Evolutionary conservation across 1,284 basidiomycete genomes (phyloP).

Genomic region (Sanghuangporus baumii): DNA sequence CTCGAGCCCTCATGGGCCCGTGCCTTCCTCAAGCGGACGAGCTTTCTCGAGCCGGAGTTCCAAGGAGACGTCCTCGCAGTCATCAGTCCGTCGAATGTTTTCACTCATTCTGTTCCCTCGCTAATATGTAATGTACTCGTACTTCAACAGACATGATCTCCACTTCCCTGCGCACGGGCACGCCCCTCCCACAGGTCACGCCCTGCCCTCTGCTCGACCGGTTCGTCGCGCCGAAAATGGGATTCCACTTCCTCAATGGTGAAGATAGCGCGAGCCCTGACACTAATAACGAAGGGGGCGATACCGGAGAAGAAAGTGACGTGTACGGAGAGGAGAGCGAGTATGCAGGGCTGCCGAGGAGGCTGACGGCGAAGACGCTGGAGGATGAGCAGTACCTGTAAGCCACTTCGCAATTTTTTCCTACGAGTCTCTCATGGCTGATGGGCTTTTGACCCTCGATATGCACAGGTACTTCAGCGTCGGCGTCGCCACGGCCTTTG

Average conservation of each 20-base stretch:
- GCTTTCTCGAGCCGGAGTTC: slow-evolving; percentile 75
- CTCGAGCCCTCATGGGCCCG: slow-evolving; percentile 69
- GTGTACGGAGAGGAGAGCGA: slow-evolving; percentile 19
- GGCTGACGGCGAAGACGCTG: slow-evolving; percentile 21
- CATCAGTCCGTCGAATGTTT: slow-evolving; percentile 46
- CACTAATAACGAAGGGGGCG: neutral
- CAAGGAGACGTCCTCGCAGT: slow-evolving; percentile 81
- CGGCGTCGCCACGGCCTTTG: slow-evolving; percentile 64
- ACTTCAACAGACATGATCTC: slow-evolving; percentile 53
- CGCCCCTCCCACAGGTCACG: slow-evolving; percentile 82
- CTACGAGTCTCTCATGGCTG: neutral
- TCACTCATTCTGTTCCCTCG: neutral
- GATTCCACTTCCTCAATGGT: neutral
- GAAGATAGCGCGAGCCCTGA: neutral
- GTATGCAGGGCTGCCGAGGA: slow-evolving; percentile 17
- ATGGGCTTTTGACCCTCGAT: neutral
- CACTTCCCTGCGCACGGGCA: slow-evolving; percentile 67
- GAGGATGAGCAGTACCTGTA: slow-evolving; percentile 24
- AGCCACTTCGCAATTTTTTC: neutral
- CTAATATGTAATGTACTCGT: neutral
- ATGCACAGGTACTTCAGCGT: slow-evolving; percentile 59
- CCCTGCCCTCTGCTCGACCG: slow-evolving; percentile 78
- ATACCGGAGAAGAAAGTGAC: neutral
- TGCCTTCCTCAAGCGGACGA: slow-evolving; percentile 73
- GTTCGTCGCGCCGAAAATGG: slow-evolving; percentile 29